A percentile compares a stretch with the other conserved stretches of the same genome.
Evolutionary conservation across 192 early-diverging fungal genomes (phyloP).

Genomic region (Gigaspora rosea): DNA sequence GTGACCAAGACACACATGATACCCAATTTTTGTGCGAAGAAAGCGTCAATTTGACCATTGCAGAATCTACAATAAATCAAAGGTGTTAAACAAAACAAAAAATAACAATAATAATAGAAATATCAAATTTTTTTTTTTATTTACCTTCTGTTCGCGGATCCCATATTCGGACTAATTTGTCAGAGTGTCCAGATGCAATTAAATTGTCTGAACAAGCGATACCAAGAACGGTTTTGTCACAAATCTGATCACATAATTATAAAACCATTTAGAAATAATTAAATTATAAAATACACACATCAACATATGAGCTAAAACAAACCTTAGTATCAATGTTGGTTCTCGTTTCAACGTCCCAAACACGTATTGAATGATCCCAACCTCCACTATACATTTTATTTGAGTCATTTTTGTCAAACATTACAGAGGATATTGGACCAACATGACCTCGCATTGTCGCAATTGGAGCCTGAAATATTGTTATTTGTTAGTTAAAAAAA

Average conservation of each 20-base stretch:
- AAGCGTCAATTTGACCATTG: conserved; percentile 76
- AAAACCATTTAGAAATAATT: no score
- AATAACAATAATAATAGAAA: neutral
- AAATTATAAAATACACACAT: no score
- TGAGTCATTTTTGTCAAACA: conserved; percentile 64
- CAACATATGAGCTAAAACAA: neutral
- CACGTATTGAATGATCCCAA: conserved; percentile 90
- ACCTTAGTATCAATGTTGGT: conserved; percentile 77
- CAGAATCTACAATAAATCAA: conserved; percentile 53
- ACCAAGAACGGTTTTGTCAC: conserved; percentile 81
- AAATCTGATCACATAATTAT: conserved; percentile 54
- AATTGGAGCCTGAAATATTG: conserved; percentile 36
- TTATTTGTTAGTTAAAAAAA: neutral
- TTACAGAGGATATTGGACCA: conserved; percentile 73
- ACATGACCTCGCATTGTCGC: conserved; percentile 67
- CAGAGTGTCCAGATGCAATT: conserved; percentile 87
- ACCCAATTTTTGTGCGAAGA: conserved; percentile 84
- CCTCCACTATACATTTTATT: conserved; percentile 81
- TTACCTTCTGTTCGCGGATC: conserved; percentile 77
- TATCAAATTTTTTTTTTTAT: neutral
- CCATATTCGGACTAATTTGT: conserved; percentile 84
- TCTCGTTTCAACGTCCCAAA: conserved; percentile 84
- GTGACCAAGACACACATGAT: conserved; percentile 81
- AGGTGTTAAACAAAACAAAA: neutral
- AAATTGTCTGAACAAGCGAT: conserved; percentile 75